Evolutionary conservation across 2,329 filamentous ascomycete genomes (phyloP), one percentile per base, ranked within the genome.

Genomic region (Hymenoscyphus salicellus): DNA sequence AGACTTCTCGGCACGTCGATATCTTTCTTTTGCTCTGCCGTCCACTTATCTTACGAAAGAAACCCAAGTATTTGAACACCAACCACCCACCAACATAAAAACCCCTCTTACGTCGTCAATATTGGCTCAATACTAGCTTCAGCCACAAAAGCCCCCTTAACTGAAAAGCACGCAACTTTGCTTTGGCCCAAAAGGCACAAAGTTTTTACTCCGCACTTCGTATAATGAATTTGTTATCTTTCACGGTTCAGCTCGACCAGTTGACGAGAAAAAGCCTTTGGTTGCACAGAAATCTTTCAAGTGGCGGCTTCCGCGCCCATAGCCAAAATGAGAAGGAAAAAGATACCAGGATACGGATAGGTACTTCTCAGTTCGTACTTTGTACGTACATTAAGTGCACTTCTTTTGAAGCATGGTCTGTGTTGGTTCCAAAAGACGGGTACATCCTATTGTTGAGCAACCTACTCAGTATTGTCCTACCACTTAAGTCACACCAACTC

Each of bases 351-450:
- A 38, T 38, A 11, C 36, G 36, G 36, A 38, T 38, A 38, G 46
- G 20, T 52, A 52, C 46, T 52, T 52, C 20, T 52, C 20, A 26
- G 23, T 52, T 52, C 46, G 46, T 52, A 52, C 46, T 38, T 16
- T 38, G 36, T 38, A 38, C 36, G 36, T 38, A 38, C 36, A 38
- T 14, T 38, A 26, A 8, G 46, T 14, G 11, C 46, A 52, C 20
- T 52, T 26, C 46, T 52, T 14, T 52, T 23, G 46, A 26, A 26
- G n/a, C 20, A 52, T 52, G 20, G 46, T 52, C 46, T 52, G 46
- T 52, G 46, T 52, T 52, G n/a, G 46, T 52, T 52, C 46, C 46
- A 52, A 52, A 52, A 52, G 23, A 52, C 46, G 46, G 46, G 46
- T 52, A 52, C 46, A 26, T 23, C 46, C 46, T 52, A 52, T 26